Conservation (phyloP, 805 yeast genomes). For the Candida stauntonica region DNA sequence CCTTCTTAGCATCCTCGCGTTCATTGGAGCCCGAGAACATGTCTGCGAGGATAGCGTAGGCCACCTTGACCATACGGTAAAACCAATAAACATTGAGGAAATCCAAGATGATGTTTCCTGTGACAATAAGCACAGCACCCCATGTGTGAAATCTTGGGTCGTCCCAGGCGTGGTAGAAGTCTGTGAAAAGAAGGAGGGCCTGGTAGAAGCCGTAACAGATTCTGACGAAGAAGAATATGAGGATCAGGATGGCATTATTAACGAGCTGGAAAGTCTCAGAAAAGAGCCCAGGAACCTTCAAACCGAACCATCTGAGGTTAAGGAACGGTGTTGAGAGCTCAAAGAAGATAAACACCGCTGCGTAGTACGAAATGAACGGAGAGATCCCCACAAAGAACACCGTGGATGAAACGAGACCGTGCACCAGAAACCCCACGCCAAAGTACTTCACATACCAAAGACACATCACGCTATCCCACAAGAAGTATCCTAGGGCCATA, state of each 20-base stretch:
- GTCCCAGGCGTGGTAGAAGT: constrained; percentile 35
- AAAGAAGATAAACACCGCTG: constrained; percentile 70
- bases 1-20: constrained; percentile 26
- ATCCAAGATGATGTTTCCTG: constrained; percentile 54
- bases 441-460: constrained; percentile 49
- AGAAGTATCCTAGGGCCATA: constrained; percentile 68
- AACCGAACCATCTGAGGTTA: constrained; percentile 78
- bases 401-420: constrained; percentile 68
- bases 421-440: constrained; percentile 71
- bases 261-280: constrained; percentile 44
- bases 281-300: constrained; percentile 62
- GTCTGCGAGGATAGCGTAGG: constrained; percentile 39
- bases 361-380: constrained; percentile 69
- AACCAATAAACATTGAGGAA: constrained; percentile 74
- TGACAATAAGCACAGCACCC: constrained; percentile 29
- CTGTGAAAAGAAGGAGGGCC: constrained; percentile 42
- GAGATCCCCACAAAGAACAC: constrained; percentile 58
- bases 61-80: constrained; percentile 65
- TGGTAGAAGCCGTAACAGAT: constrained; percentile 77
- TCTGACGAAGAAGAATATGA: constrained; percentile 63
- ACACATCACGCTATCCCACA: constrained; percentile 79
- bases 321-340: constrained; percentile 86
- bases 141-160: constrained; percentile 42
- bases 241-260: constrained; percentile 63
- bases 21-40: constrained; percentile 24